These are phyloP conservation scores for Phragmites australis DNA, from an alignment of 176 grass and related monocot genomes.

Conservation along the genomic window DNA sequence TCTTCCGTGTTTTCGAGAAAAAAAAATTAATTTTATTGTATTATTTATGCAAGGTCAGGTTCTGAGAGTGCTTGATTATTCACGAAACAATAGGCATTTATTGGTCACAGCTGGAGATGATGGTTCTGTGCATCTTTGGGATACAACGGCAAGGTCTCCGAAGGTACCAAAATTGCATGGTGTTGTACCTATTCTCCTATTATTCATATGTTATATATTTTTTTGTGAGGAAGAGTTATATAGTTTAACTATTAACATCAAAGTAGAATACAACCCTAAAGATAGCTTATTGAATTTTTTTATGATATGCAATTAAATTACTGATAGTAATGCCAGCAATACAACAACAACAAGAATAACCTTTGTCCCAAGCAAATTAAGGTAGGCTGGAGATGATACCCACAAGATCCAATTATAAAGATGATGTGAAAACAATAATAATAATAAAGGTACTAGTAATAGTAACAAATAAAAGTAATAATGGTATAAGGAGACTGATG, in stretches of 20 bases:
- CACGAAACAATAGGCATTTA: constrained; percentile 79
- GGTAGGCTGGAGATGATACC: too few species aligned
- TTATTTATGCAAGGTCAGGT: constrained; percentile 67
- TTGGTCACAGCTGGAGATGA: constrained; percentile 93
- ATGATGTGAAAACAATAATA: too few species aligned
- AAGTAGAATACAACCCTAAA: constrained; percentile 14
- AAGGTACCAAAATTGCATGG: constrained; percentile 60
- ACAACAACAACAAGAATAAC: too few species aligned
- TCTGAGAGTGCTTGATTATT: constrained; percentile 97
- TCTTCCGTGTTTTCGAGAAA: too few species aligned
- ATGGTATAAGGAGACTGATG: too few species aligned
- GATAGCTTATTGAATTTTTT: constrained; percentile 18
- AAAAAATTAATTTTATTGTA: constrained; percentile 29
- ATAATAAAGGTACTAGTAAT: too few species aligned
- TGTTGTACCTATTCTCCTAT: constrained; percentile 27
- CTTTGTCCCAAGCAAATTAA: too few species aligned
- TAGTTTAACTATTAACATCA: neutral
- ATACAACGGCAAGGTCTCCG: constrained; percentile 83
- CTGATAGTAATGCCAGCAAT: neutral
- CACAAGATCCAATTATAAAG: too few species aligned
- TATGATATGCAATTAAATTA: neutral
- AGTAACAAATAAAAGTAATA: too few species aligned
- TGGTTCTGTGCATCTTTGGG: constrained; percentile 98
- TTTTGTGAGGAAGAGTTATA: constrained; percentile 16
- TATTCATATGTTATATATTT: neutral